Percentiles rank a stretch among this genome's conserved stretches.
Conservation (phyloP, 2,329 filamentous ascomycete species). For the Verticillium alfalfae region DNA sequence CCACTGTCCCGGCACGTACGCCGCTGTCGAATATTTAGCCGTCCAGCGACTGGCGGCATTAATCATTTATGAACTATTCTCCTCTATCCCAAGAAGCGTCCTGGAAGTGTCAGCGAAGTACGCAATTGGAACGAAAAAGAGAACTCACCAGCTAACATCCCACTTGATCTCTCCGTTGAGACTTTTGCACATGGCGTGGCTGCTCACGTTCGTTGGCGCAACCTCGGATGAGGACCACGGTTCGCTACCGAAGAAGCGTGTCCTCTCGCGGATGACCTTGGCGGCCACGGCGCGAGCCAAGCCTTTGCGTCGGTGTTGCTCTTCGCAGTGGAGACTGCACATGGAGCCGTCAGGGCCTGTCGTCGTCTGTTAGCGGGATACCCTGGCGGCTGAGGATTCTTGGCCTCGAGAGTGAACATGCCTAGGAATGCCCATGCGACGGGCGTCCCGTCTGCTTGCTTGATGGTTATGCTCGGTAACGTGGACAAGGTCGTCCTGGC, state of each 20-base stretch:
- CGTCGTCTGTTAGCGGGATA: neutral
- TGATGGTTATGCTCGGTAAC: constrained; percentile 42
- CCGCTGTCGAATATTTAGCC: neutral
- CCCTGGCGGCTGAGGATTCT: neutral
- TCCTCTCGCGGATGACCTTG: constrained; percentile 50
- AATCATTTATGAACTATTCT: neutral
- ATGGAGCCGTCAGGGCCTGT: constrained; percentile 56
- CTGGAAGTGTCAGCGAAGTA: neutral
- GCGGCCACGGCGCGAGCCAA: constrained; percentile 57
- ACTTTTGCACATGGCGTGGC: constrained; percentile 56
- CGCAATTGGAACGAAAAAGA: neutral
- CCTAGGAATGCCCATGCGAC: constrained; percentile 62
- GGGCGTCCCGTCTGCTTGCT: constrained; percentile 36
- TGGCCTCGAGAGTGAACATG: constrained; percentile 8
- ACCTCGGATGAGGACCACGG: constrained; percentile 60
- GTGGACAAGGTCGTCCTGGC: constrained; percentile 32
- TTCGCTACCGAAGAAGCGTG: constrained; percentile 37
- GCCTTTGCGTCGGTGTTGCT: constrained; percentile 47
- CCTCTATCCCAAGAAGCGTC: neutral
- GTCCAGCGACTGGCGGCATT: neutral
- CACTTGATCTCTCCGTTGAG: constrained; percentile 52
- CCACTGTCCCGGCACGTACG: too few relatives aligned
- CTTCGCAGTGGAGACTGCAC: constrained; percentile 55
- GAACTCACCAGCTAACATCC: constrained; percentile 54
- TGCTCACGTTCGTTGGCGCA: constrained; percentile 52